Evolutionary conservation across 2,329 filamentous ascomycete species (phyloP).

Genomic region (Paraconiothyrium sp.): DNA sequence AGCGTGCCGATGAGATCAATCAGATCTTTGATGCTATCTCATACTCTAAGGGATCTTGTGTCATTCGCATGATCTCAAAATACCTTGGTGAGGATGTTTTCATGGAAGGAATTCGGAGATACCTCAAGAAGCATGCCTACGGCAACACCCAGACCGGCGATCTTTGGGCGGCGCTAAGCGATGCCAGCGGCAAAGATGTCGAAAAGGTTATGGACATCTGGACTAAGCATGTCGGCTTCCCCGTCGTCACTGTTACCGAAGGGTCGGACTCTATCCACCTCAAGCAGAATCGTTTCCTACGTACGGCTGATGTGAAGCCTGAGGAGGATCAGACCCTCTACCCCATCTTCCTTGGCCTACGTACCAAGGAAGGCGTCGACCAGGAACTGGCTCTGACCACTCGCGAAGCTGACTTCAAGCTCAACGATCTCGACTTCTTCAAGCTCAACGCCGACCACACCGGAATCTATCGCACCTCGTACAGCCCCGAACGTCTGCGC

Average conservation of each 20-base stretch:
- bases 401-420: conserved; percentile 79
- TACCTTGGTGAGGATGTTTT: conserved; percentile 93
- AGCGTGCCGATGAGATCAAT: conserved; percentile 94
- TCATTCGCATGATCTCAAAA: conserved; percentile 96
- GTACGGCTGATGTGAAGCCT: conserved; percentile 90
- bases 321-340: conserved; percentile 90
- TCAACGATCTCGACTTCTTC: conserved; percentile 86
- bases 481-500: conserved; percentile 80
- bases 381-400: conserved; percentile 76
- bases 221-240: conserved; percentile 96
- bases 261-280: conserved; percentile 78
- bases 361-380: conserved; percentile 83
- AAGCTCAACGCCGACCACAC: conserved; percentile 97
- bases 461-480: conserved; percentile 89
- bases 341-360: conserved; percentile 87
- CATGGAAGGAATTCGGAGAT: conserved; percentile 88
- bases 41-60: conserved; percentile 95
- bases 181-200: conserved; percentile 91
- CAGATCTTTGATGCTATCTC: conserved; percentile 99
- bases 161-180: conserved; percentile 85
- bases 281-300: conserved; percentile 94
- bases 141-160: conserved; percentile 92
- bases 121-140: conserved; percentile 96
- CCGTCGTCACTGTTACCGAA: conserved; percentile 87
- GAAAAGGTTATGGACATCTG: conserved; percentile 92